Conservation (phyloP, 768 basidiomycete genomes). For the Podaxis sp. region DNA sequence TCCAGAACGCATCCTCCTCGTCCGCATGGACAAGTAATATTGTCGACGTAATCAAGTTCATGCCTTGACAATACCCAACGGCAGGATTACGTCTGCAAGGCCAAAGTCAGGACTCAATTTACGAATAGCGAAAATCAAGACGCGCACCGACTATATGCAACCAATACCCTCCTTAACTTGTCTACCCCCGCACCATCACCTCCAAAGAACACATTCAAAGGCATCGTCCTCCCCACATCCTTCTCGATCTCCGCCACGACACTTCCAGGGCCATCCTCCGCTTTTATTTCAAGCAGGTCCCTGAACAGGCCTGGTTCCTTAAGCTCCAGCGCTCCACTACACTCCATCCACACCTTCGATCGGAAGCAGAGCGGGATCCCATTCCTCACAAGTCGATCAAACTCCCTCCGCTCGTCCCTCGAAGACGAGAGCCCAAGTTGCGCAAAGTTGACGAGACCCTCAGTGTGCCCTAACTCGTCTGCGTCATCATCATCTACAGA, state of each 20-base stretch:
- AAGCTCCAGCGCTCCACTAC: conserved; percentile 90
- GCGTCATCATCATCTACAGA: conserved; percentile 48
- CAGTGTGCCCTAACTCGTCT: conserved; percentile 77
- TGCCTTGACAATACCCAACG: conserved; percentile 94
- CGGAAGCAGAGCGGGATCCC: conserved; percentile 89
- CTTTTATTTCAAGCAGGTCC: conserved; percentile 63
- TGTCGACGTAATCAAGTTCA: conserved; percentile 95
- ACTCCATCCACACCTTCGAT: conserved; percentile 91
- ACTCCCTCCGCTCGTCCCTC: conserved; percentile 75
- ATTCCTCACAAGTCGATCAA: conserved; percentile 73
- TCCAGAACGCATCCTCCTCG: conserved; percentile 98
- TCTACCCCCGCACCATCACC: conserved; percentile 93
- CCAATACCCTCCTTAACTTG: conserved; percentile 86
- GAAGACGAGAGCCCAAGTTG: conserved; percentile 80
- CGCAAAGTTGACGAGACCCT: conserved; percentile 87
- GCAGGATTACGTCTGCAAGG: conserved; percentile 75
- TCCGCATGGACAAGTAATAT: conserved; percentile 89
- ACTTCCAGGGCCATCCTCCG: conserved; percentile 40
- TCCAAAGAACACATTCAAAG: conserved; percentile 94
- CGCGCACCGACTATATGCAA: conserved; percentile 87
- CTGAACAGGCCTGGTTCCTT: conserved; percentile 87
- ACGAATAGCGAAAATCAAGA: background rate
- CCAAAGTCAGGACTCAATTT: background rate
- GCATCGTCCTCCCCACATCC: conserved; percentile 90
- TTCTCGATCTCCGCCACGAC: conserved; percentile 89